phyloP scores from a whole-genome alignment of 768 basidiomycete species.

The Gloeopeniophorella convolvens region DNA sequence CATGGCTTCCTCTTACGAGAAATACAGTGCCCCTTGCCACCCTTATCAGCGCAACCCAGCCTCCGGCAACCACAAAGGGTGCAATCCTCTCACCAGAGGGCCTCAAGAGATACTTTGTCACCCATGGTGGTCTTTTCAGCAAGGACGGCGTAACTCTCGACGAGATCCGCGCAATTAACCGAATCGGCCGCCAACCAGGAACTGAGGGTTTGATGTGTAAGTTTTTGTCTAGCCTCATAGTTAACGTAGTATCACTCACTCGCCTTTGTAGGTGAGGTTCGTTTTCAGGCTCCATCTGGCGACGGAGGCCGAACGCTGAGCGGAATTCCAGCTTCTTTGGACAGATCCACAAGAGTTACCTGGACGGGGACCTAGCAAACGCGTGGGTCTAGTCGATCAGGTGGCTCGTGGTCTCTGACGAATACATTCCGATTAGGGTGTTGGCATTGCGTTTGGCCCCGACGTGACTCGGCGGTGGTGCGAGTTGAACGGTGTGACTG shows the following conservation, averaged over 20 bases:
- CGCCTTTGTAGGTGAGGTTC: conserved; percentile 51
- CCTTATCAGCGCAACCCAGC: conserved; percentile 67
- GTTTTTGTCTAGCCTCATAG: conserved; percentile 33
- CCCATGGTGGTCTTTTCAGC: conserved; percentile 95
- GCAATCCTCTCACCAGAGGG: conserved; percentile 81
- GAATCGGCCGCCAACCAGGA: conserved; percentile 87
- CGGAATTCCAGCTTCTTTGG: conserved; percentile 67
- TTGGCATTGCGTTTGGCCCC: conserved; percentile 93
- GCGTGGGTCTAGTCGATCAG: conserved; percentile 44
- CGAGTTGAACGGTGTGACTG: conserved; percentile 75
- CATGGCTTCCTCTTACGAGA: neutral
- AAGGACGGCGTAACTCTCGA: conserved; percentile 93
- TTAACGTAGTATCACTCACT: conserved; percentile 6
- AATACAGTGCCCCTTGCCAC: conserved; percentile 81
- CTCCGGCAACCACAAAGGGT: conserved; percentile 35
- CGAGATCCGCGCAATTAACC: conserved; percentile 82
- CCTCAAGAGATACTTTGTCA: conserved; percentile 84
- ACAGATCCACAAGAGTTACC: conserved; percentile 88
- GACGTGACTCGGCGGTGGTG: conserved; percentile 92
- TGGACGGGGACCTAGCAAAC: conserved; percentile 94
- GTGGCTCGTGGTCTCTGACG: conserved; percentile 15
- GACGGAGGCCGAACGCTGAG: conserved; percentile 4
- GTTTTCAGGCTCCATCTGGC: conserved; percentile 5
- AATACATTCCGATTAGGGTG: conserved; percentile 50
- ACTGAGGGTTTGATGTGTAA: conserved; percentile 93